phyloP scores from a whole-genome alignment of 495 filamentous ascomycete genomes.

The Penicillium verhagenii region DNA sequence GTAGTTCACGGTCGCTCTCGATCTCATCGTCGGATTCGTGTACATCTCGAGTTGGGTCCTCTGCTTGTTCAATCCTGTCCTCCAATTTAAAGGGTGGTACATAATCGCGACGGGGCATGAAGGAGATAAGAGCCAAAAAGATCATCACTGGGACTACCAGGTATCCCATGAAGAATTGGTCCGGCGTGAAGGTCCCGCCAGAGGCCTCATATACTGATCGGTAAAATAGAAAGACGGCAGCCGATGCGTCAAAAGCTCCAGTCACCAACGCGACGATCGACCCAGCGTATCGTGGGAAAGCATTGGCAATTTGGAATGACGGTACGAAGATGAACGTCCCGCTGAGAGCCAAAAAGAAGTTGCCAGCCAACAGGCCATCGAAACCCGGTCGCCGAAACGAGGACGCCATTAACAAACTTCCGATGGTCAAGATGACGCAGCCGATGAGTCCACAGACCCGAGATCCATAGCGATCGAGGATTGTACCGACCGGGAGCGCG shows the following conservation, averaged over 20 bases:
- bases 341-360: conserved; percentile 63
- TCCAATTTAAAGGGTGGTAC: conserved; percentile 58
- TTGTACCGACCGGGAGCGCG: conserved; percentile 71
- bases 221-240: conserved; percentile 67
- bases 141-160: conserved; percentile 58
- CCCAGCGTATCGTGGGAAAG: conserved; percentile 65
- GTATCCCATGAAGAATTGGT: conserved; percentile 65
- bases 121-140: conserved; percentile 50
- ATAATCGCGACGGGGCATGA: conserved; percentile 65
- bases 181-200: conserved; percentile 47
- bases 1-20: conserved; percentile 41
- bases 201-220: conserved; percentile 56
- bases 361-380: conserved; percentile 62
- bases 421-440: conserved; percentile 53
- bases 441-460: conserved; percentile 58
- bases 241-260: conserved; percentile 70
- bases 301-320: conserved; percentile 69
- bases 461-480: conserved; percentile 66
- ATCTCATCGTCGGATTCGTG: conserved; percentile 63
- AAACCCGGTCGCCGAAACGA: conserved; percentile 52
- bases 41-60: conserved; percentile 41
- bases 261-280: conserved; percentile 67
- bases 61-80: conserved; percentile 61
- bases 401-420: conserved; percentile 57
- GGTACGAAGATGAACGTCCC: conserved; percentile 71